Conservation (phyloP, 2,329 filamentous ascomycete genomes). For the Trichoderma aggressivum region DNA sequence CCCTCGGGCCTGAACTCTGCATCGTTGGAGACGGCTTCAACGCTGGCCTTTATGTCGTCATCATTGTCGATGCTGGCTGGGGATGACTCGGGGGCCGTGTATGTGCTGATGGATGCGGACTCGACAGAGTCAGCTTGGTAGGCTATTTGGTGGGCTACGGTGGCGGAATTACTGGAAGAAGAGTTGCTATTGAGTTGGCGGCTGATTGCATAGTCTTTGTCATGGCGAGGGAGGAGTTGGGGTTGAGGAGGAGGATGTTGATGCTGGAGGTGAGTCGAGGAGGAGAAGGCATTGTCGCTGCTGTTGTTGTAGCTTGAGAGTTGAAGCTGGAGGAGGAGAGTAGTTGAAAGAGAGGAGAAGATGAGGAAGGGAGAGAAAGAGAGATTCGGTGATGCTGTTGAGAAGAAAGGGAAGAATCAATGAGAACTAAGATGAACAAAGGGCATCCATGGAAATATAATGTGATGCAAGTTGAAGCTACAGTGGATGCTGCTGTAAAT, state of each 20-base stretch:
- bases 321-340: background rate
- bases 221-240: conserved; percentile 73
- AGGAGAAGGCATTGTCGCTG: background rate
- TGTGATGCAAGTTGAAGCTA: background rate
- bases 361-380: too few relatives aligned
- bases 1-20: conserved; percentile 41
- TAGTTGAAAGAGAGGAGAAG: background rate
- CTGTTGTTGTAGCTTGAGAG: background rate
- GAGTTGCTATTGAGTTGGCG: conserved; percentile 17
- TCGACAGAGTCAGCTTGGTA: conserved; percentile 25
- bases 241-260: conserved; percentile 69
- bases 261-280: conserved; percentile 2
- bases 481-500: background rate
- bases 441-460: background rate
- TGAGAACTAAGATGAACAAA: background rate
- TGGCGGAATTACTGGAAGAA: conserved; percentile 34
- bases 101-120: conserved; percentile 52
- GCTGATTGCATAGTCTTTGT: conserved; percentile 57
- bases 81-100: conserved; percentile 61
- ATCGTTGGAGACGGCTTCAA: conserved; percentile 57
- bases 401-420: background rate
- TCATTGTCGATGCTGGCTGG: conserved; percentile 77
- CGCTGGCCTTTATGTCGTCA: conserved; percentile 62
- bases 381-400: background rate
- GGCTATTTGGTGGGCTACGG: conserved; percentile 35